Percentiles rank a stretch among this genome's conserved stretches.
Conservation (phyloP, 2,329 filamentous ascomycete species). For the Pseudogymnoascus sp. region DNA sequence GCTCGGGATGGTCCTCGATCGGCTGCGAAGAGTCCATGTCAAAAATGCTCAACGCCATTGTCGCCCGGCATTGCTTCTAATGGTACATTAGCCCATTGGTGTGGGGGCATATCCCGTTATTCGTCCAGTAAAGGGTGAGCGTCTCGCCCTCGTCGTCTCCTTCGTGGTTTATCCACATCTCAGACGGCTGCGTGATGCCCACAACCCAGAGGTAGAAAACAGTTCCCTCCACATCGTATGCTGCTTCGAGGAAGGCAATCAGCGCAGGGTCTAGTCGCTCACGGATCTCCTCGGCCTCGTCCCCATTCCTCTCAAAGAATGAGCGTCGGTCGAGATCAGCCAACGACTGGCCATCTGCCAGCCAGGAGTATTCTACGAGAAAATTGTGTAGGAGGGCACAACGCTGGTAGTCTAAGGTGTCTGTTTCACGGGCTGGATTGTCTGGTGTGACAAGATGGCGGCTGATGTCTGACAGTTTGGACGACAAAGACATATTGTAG, state of each 20-base stretch:
- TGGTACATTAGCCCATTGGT: conserved; percentile 27
- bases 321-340: conserved; percentile 12
- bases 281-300: conserved; percentile 19
- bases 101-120: conserved; percentile 17
- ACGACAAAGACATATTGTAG: not conserved
- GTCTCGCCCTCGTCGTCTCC: conserved; percentile 15
- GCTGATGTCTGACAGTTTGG: conserved; percentile 19
- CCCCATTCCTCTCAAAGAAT: conserved; percentile 20
- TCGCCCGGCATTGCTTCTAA: conserved; percentile 13
- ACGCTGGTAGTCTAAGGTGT: conserved; percentile 23
- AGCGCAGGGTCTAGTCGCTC: conserved; percentile 23
- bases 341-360: conserved; percentile 19
- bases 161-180: conserved; percentile 20
- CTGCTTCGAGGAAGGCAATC: conserved; percentile 20
- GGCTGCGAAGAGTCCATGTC: conserved; percentile 13
- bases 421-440: conserved; percentile 20
- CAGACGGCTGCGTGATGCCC: conserved; percentile 14
- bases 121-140: conserved; percentile 21
- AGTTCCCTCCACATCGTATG: not conserved
- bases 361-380: conserved; percentile 24
- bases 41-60: conserved; percentile 14
- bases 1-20: conserved; percentile 14
- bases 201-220: conserved; percentile 22
- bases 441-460: conserved; percentile 23
- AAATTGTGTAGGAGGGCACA: conserved; percentile 29